phyloP scores from a whole-genome alignment of 179 eudicot species.

The Vitellaria paradoxa region DNA sequence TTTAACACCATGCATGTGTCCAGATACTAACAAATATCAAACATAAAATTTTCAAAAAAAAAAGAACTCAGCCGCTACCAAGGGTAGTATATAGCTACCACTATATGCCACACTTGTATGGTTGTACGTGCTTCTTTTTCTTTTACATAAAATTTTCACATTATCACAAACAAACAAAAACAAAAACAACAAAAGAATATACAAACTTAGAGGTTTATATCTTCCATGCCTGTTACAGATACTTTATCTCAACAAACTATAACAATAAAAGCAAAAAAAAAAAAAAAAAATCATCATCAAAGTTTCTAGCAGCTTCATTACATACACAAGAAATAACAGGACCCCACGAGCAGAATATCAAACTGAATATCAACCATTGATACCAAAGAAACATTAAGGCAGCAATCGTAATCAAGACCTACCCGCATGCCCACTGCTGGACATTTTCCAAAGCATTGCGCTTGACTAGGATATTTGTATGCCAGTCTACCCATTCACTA shows the following conservation, averaged over 20 bases:
- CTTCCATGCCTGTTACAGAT: neutral
- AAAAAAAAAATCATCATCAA: neutral
- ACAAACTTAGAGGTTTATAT: neutral
- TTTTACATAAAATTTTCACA: too few species aligned
- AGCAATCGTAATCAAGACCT: conserved; percentile 23
- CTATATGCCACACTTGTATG: neutral
- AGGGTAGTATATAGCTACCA: neutral
- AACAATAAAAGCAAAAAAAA: neutral
- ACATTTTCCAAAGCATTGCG: conserved; percentile 80
- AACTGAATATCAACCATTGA: neutral
- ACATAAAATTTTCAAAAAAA: neutral
- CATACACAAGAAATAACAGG: neutral
- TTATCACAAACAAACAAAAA: too few species aligned
- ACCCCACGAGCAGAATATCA: too few species aligned
- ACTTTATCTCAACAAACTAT: neutral
- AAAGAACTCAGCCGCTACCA: neutral
- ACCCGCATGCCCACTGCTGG: conserved; percentile 90
- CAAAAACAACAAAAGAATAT: too few species aligned
- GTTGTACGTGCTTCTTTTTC: too few species aligned
- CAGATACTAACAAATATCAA: neutral
- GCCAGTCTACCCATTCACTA: conserved; percentile 82
- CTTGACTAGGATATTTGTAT: conserved; percentile 58
- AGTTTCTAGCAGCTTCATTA: neutral
- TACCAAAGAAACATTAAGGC: neutral
- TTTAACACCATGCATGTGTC: conserved; percentile 6